Evolutionary conservation across 495 filamentous ascomycete species (phyloP), one percentile per base, ranked within the genome.

Genomic region (Pyrenula aspistea): DNA sequence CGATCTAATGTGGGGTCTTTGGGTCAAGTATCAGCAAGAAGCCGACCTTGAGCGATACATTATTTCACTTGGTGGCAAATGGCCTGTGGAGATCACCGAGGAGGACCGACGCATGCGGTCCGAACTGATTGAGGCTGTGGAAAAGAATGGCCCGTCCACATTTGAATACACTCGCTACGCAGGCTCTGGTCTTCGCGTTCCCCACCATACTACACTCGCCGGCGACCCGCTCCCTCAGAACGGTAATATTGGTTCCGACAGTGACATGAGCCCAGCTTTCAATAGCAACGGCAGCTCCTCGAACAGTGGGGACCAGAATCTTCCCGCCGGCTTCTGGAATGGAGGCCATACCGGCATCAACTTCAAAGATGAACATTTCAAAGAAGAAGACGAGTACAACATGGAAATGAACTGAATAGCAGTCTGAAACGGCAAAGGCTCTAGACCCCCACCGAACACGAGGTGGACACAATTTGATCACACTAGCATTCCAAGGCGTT

Each of bases 321-420:
- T 52, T 10, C 19, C 50, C 20, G 50, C 19, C 10, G 83, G 88
- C 56, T 92, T 84, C 68, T 89, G 90, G 81, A 82, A 80, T 55
- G 82, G 86, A 53, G 80, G 84, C 31, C 70, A 74, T 54, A 83
- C 87, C 20, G 81, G 76, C 23, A 82, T 87, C 64, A 79, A 78
- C 64, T 91, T 95, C 73, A 96, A 95, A 67, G 91, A 95, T 63
- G 91, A 95, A 67, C 90, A 95, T 60, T 91, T 95, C 73, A 96
- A 95, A 67, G 91, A 95, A 64, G 91, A 95, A 67, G 91, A 95
- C 60, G 89, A 92, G 64, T 90, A 87, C 59, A 77, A 77, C 54
- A 93, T 93, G 89, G 89, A 95, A 60, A 80, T 86, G 69, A 79
- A 73, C n/a, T n/a, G n/a, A n/a, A n/a, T n/a, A n/a, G n/a, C n/a